Evolutionary conservation across 2,329 filamentous ascomycete genomes (phyloP), one percentile per base, ranked within the genome.

Genomic region (Neofusicoccum ribis): DNA sequence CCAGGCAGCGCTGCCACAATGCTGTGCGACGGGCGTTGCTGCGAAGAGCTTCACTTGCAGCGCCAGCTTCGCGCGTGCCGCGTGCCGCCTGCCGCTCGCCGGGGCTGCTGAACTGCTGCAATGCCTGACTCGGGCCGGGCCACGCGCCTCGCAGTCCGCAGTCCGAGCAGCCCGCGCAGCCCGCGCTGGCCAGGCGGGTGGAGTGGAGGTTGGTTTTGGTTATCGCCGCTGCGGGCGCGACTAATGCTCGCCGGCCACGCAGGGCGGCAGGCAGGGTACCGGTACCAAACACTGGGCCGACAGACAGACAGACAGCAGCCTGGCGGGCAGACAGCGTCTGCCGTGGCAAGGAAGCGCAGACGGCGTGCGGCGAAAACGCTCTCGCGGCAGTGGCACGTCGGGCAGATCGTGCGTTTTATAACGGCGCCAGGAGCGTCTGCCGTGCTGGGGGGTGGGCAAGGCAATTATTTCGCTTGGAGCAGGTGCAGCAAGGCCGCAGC

Each of bases 401-500:
- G 43, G 39, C 54, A 59, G 54, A 44, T 59, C 23, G 54, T 59
- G 54, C 54, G 54, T 37, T 46, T 60, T 60, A 60, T 60, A 60
- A 39, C 56, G 43, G 54, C 43, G 43, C 34, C 50, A 52, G 50
- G 50, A 52, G 31, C 50, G 34, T 37, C 31, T 52, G n/a, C 50
- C 31, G 50, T 52, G 50, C 23, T 50, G 47, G 47, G 47, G 23
- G 20, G 23, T 14, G 54, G 52, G 52, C 36, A 56, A 56, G 52
- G 52, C 52, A 56, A 59, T 59, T 59, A 60, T 60, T 60, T 60
- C 56, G 56, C 56, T 60, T 60, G 56, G 56, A 37, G 43, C 43
- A 60, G 56, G 56, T 60, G 56, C 56, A 60, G 52, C 52, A 58
- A 59, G 54, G 54, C 54, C 54, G 54, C 54, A 59, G 54, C 54